Evolutionary conservation across 352 stramenopile genomes (phyloP).

Genomic region (Pythium grandisporangium): DNA sequence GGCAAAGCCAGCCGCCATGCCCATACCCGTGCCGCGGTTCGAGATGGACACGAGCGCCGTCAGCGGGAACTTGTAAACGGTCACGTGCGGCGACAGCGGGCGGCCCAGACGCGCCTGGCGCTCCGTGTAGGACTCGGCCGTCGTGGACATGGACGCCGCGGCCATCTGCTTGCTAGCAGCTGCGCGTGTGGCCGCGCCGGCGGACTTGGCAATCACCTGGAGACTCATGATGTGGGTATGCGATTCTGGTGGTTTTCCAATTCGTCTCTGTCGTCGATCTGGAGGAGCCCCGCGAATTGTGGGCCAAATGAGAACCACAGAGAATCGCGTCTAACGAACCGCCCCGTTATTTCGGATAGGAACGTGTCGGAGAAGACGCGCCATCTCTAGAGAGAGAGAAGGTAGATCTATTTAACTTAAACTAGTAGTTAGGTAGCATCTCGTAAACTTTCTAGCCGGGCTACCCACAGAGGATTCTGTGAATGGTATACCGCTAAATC

Average conservation of each 20-base stretch:
- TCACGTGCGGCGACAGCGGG: conserved; percentile 94
- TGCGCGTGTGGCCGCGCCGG: background rate
- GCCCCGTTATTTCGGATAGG: too few species aligned
- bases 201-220: conserved; percentile 10
- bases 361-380: too few species aligned
- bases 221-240: conserved; percentile 13
- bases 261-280: background rate
- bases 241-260: conserved; percentile 5
- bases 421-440: too few species aligned
- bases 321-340: too few species aligned
- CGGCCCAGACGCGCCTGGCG: conserved; percentile 82
- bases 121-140: conserved; percentile 56
- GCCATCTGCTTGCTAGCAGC: conserved; percentile 9
- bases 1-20: conserved; percentile 75
- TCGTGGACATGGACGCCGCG: conserved; percentile 2
- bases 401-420: too few species aligned
- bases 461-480: too few species aligned
- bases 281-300: too few species aligned
- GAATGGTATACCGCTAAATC: too few species aligned
- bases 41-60: conserved; percentile 91
- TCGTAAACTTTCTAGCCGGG: too few species aligned
- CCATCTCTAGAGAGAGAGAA: too few species aligned
- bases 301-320: too few species aligned
- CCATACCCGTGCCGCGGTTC: conserved; percentile 88
- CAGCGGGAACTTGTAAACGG: conserved; percentile 93